Conservation (phyloP, 805 yeast genomes). For the Zygosaccharomyces bisporus region DNA sequence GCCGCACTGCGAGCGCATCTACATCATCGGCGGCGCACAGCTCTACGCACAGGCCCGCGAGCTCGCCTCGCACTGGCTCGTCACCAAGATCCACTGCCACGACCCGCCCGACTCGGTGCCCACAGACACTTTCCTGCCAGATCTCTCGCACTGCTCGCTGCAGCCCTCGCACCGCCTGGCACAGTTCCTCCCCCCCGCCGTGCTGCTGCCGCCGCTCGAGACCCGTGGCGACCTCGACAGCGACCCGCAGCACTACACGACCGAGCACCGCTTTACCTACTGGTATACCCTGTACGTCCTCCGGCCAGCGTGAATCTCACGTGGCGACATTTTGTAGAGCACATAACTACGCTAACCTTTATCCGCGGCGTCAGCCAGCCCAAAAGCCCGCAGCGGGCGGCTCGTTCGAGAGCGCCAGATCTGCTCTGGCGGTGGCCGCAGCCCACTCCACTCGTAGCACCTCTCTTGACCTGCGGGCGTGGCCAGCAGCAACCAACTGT, state of each 20-base stretch:
- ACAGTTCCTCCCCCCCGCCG: slow-evolving; percentile 29
- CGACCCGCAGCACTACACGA: slow-evolving; percentile 5
- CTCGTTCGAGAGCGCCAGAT: not conserved
- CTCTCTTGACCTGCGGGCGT: not conserved
- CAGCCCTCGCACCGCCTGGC: slow-evolving; percentile 37
- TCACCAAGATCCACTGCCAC: slow-evolving; percentile 60
- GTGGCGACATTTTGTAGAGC: slow-evolving; percentile 4
- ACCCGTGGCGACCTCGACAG: slow-evolving; percentile 38
- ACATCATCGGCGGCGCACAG: slow-evolving; percentile 91
- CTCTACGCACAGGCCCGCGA: slow-evolving; percentile 57
- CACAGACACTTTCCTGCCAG: slow-evolving; percentile 60
- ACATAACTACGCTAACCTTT: not conserved
- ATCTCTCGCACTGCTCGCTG: slow-evolving; percentile 28
- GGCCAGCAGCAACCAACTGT: too few relatives aligned
- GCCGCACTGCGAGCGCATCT: slow-evolving; percentile 52
- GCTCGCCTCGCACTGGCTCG: slow-evolving; percentile 50
- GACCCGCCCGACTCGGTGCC: slow-evolving; percentile 23
- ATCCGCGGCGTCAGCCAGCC: not conserved
- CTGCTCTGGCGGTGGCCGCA: not conserved
- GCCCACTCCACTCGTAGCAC: not conserved
- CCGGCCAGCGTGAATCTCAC: slow-evolving; percentile 3
- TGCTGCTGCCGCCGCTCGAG: slow-evolving; percentile 39
- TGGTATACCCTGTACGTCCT: slow-evolving; percentile 3
- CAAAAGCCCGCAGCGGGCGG: not conserved
- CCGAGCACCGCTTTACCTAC: slow-evolving; percentile 1